A percentile compares a stretch with the other conserved stretches of the same genome.
Evolutionary conservation across 2,329 filamentous ascomycete species (phyloP).

Genomic region (Fusarium musae): DNA sequence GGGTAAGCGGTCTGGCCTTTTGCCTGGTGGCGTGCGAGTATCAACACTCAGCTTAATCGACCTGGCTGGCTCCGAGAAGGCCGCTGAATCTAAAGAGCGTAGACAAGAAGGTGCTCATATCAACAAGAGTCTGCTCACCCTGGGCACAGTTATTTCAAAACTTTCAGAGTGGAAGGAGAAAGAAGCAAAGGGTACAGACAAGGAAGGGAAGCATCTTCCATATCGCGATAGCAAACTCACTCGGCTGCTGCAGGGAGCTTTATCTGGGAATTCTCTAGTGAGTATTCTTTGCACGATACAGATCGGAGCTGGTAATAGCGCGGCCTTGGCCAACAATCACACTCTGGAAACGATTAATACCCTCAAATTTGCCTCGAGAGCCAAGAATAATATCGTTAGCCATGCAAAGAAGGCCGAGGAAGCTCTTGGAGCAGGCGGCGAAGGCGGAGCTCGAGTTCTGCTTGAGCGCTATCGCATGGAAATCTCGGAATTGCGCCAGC

Average conservation of each 20-base stretch:
- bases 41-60: conserved; percentile 96
- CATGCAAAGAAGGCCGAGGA: conserved; percentile 96
- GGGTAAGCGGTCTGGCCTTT: conserved; percentile 74
- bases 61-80: conserved; percentile 94
- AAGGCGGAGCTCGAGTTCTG: conserved; percentile 86
- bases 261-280: conserved; percentile 93
- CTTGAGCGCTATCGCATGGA: conserved; percentile 95
- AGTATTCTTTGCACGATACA: conserved; percentile 98
- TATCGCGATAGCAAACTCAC: conserved; percentile 99
- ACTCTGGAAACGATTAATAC: conserved; percentile 93
- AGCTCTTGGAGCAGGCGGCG: conserved; percentile 81
- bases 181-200: conserved; percentile 76
- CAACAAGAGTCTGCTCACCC: conserved; percentile 95
- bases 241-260: conserved; percentile 86
- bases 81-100: conserved; percentile 93
- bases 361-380: conserved; percentile 93
- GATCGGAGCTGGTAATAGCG: conserved; percentile 79
- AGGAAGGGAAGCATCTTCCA: conserved; percentile 90
- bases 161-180: conserved; percentile 92
- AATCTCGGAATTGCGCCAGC: conserved; percentile 81
- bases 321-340: conserved; percentile 77
- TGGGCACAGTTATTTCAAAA: conserved; percentile 93
- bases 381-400: conserved; percentile 97
- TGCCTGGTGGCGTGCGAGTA: conserved; percentile 91
- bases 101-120: conserved; percentile 96